Percentiles rank a stretch among this genome's conserved stretches.
Conservation (phyloP, 208 protist genomes). For the Trypanosoma cruzi region DNA sequence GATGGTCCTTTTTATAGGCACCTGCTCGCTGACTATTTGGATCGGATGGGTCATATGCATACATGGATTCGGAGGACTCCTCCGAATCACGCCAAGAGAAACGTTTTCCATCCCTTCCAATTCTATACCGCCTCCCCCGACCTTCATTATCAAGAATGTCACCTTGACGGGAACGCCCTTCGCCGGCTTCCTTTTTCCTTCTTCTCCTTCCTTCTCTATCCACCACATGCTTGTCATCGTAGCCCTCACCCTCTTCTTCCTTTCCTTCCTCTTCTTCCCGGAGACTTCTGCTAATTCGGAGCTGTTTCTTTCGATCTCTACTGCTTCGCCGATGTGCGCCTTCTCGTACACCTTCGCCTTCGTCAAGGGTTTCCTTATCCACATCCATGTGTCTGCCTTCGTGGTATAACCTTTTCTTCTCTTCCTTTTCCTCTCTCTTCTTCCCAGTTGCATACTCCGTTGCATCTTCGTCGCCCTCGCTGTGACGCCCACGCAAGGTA, state of each 20-base stretch:
- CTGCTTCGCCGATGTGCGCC: slow-evolving; percentile 4
- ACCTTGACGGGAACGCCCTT: background rate
- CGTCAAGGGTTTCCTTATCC: background rate
- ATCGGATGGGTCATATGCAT: background rate
- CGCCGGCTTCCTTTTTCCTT: background rate
- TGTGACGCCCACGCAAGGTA: no score
- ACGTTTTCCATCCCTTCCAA: background rate
- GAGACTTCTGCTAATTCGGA: no score
- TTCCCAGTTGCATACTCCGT: no score
- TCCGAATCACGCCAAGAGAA: background rate
- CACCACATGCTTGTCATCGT: no score
- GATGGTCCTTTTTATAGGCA: background rate
- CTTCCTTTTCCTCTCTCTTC: background rate
- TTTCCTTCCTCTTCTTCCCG: background rate
- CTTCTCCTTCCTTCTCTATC: background rate
- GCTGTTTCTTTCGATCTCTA: no score
- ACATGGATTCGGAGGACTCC: no score
- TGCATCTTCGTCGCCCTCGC: no score
- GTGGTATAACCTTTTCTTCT: background rate
- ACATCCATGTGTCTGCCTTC: background rate
- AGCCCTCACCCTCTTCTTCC: slow-evolving; percentile 2
- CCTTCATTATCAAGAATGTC: no score
- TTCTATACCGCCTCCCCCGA: background rate
- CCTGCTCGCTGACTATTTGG: background rate
- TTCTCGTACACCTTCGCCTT: slow-evolving; percentile 1